These are phyloP conservation scores for Nannizzia gypsea DNA, from an alignment of 2,329 filamentous ascomycete species.

Conservation along the genomic window DNA sequence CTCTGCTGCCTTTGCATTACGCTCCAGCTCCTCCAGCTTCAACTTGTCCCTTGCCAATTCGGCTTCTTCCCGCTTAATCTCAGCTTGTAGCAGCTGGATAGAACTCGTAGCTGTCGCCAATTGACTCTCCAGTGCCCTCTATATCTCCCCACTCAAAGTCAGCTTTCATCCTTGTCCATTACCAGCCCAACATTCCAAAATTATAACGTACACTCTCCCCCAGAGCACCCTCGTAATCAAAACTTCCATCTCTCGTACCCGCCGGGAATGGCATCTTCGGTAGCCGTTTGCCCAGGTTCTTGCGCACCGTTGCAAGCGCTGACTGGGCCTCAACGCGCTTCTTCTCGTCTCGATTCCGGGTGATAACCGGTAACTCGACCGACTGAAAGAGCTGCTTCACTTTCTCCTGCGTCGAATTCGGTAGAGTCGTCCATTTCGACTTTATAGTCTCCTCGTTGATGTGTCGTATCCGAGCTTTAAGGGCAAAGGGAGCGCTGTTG, in stretches of 20 bases:
- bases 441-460: slow-evolving; percentile 34
- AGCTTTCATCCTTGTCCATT: slow-evolving; percentile 12
- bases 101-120: slow-evolving; percentile 31
- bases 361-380: slow-evolving; percentile 34
- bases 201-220: slow-evolving; percentile 30
- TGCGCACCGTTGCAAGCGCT: slow-evolving; percentile 31
- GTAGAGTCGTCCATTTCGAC: slow-evolving; percentile 36
- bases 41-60: slow-evolving; percentile 31
- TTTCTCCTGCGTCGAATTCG: slow-evolving; percentile 32
- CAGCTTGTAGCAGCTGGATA: slow-evolving; percentile 29
- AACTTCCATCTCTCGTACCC: slow-evolving; percentile 30
- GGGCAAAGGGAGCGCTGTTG: slow-evolving; percentile 24
- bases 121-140: slow-evolving; percentile 30
- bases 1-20: slow-evolving; percentile 31
- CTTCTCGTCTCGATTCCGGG: slow-evolving; percentile 31
- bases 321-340: slow-evolving; percentile 34
- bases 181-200: background rate
- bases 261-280: slow-evolving; percentile 38
- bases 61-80: slow-evolving; percentile 33
- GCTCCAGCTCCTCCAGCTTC: slow-evolving; percentile 32
- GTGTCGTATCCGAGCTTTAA: slow-evolving; percentile 32
- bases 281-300: slow-evolving; percentile 31
- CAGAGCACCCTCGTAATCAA: slow-evolving; percentile 34
- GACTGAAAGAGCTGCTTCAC: slow-evolving; percentile 32
- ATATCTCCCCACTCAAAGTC: background rate